A percentile compares a stretch with the other conserved stretches of the same genome.
These are phyloP conservation scores for Lactifluus rugatus DNA, from an alignment of 768 basidiomycete genomes.

Conservation along the genomic window DNA sequence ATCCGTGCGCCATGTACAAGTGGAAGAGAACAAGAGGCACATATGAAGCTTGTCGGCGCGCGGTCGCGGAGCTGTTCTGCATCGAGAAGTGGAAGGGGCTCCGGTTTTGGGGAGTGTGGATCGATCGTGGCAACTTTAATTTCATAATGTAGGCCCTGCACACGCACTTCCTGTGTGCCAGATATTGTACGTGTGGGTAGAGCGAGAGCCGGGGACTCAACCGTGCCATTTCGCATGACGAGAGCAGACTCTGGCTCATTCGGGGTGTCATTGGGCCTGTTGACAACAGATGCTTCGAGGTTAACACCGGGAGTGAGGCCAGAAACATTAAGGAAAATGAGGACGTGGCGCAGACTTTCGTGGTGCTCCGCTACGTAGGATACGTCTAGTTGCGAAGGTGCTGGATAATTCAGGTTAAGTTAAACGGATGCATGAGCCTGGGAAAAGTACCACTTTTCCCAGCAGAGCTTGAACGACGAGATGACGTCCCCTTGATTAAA, in stretches of 20 bases:
- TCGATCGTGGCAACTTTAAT: slow-evolving; percentile 47
- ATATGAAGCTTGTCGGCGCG: slow-evolving; percentile 59
- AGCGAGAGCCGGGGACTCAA: slow-evolving; percentile 44
- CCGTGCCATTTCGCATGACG: slow-evolving; percentile 49
- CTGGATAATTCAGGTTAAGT: neutral
- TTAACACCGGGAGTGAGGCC: slow-evolving; percentile 41
- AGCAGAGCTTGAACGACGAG: slow-evolving; percentile 24
- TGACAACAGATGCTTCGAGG: slow-evolving; percentile 58
- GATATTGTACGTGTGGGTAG: slow-evolving; percentile 48
- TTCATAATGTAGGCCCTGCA: slow-evolving; percentile 53
- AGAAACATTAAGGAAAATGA: slow-evolving; percentile 59
- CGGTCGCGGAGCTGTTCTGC: slow-evolving; percentile 51
- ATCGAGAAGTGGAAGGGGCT: slow-evolving; percentile 47
- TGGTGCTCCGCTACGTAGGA: slow-evolving; percentile 69
- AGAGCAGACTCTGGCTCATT: slow-evolving; percentile 28
- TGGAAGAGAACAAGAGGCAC: slow-evolving; percentile 70
- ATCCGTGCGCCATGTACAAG: slow-evolving; percentile 44
- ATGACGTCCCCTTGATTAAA: slow-evolving; percentile 15
- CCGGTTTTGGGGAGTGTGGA: slow-evolving; percentile 15
- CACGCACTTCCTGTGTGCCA: slow-evolving; percentile 51
- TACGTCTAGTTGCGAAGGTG: slow-evolving; percentile 28
- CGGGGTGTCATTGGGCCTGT: slow-evolving; percentile 28
- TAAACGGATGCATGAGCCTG: neutral
- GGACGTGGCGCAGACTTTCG: slow-evolving; percentile 71
- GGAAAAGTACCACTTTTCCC: slow-evolving; percentile 20